Evolutionary conservation across 2,329 filamentous ascomycete genomes (phyloP).

Genomic region (Colletotrichum sidae): DNA sequence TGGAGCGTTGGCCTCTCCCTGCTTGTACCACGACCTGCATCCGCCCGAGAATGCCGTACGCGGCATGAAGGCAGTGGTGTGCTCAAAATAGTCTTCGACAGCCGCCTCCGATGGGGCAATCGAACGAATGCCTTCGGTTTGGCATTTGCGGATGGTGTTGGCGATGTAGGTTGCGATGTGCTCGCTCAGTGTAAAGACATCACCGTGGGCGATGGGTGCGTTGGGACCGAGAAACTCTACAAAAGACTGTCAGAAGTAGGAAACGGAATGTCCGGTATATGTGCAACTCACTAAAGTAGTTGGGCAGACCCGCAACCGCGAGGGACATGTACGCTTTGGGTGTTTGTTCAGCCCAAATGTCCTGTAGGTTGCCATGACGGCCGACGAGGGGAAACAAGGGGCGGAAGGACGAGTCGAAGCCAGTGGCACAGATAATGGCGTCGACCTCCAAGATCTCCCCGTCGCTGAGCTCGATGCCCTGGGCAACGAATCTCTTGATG

Average conservation of each 20-base stretch:
- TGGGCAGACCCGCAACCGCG: conserved; percentile 63
- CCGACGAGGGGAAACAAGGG: conserved; percentile 64
- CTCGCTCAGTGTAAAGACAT: conserved; percentile 62
- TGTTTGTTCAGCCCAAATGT: conserved; percentile 55
- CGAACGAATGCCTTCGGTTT: conserved; percentile 61
- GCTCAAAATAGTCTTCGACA: conserved; percentile 63
- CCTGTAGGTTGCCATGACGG: conserved; percentile 62
- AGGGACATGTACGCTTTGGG: conserved; percentile 66
- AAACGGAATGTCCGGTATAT: background rate
- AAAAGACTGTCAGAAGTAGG: conserved; percentile 4
- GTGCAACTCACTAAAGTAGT: conserved; percentile 62
- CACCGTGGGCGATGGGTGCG: conserved; percentile 62
- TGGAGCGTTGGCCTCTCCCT: conserved; percentile 53
- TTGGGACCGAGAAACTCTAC: conserved; percentile 65
- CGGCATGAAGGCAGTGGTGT: conserved; percentile 63
- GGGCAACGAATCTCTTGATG: conserved; percentile 58
- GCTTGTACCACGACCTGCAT: conserved; percentile 66
- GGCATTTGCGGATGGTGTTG: conserved; percentile 59
- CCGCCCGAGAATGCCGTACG: conserved; percentile 61
- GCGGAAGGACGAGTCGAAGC: conserved; percentile 65
- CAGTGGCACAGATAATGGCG: conserved; percentile 68
- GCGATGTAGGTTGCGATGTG: conserved; percentile 66
- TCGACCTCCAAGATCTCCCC: conserved; percentile 65
- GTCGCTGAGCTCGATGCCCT: conserved; percentile 60
- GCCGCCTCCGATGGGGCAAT: conserved; percentile 58